phyloP scores from a whole-genome alignment of 148 eudicot genomes.

The Arbutus unedo region DNA sequence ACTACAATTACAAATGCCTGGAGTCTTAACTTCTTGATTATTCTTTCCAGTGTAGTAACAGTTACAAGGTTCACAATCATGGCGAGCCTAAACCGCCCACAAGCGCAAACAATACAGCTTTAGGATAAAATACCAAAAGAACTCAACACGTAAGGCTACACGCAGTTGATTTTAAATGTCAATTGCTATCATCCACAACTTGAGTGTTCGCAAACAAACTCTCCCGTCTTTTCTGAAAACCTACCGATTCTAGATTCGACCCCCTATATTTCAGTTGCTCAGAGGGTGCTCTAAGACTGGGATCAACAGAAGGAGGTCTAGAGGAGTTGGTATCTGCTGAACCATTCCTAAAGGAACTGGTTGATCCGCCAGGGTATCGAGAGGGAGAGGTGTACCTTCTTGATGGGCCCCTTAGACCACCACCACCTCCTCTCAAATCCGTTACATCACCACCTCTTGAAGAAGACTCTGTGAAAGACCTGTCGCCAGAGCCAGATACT shows the following conservation, averaged over 20 bases:
- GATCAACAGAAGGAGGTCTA: constrained; percentile 61
- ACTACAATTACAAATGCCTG: background rate
- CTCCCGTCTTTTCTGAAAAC: constrained; percentile 72
- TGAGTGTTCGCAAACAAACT: constrained; percentile 34
- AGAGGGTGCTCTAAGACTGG: constrained; percentile 52
- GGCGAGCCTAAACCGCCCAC: constrained; percentile 12
- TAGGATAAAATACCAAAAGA: background rate
- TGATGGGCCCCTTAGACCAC: constrained; percentile 53
- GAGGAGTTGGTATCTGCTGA: constrained; percentile 52
- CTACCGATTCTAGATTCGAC: constrained; percentile 59
- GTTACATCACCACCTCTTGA: constrained; percentile 55
- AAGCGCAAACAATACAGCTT: background rate
- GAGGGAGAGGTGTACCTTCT: constrained; percentile 91
- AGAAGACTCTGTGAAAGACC: constrained; percentile 53
- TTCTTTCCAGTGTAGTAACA: background rate
- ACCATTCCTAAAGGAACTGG: constrained; percentile 47
- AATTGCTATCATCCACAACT: constrained; percentile 41
- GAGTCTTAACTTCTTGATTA: background rate
- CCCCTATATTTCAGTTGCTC: constrained; percentile 75
- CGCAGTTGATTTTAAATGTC: constrained; percentile 13
- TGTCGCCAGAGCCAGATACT: constrained; percentile 50
- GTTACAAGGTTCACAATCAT: constrained; percentile 10
- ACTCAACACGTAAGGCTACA: background rate
- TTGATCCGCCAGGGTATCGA: constrained; percentile 52
- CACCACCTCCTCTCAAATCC: constrained; percentile 54